phyloP scores from a whole-genome alignment of 257 asterid species.

The Ajuga chamaepitys region DNA sequence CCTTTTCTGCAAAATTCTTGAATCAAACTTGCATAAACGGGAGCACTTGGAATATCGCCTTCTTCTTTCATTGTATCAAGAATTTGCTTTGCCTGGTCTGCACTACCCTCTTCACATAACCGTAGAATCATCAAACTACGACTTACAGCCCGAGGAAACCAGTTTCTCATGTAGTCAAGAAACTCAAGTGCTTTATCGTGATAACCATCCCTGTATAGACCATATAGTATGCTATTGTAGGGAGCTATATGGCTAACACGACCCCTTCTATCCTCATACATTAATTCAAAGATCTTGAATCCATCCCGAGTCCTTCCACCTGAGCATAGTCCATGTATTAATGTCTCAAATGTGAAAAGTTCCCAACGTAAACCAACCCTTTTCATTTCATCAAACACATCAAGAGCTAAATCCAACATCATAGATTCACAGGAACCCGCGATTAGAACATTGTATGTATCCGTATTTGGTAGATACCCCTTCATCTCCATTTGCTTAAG shows the following conservation, averaged over 20 bases:
- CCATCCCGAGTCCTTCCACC: slow-evolving; percentile 50
- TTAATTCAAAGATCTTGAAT: slow-evolving; percentile 52
- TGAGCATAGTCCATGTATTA: slow-evolving; percentile 64
- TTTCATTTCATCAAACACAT: slow-evolving; percentile 78
- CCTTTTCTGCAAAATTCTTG: slow-evolving; percentile 37
- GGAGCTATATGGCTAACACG: slow-evolving; percentile 38
- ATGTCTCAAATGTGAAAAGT: slow-evolving; percentile 42
- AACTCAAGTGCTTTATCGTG: slow-evolving; percentile 45
- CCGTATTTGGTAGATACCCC: slow-evolving; percentile 70
- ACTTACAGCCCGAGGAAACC: slow-evolving; percentile 59
- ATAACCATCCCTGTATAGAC: slow-evolving; percentile 50
- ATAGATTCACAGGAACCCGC: slow-evolving; percentile 51
- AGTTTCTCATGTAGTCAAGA: slow-evolving; percentile 38
- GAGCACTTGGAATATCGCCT: slow-evolving; percentile 55
- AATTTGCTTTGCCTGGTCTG: slow-evolving; percentile 38
- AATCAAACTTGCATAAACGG: slow-evolving; percentile 48
- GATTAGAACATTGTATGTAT: slow-evolving; percentile 66
- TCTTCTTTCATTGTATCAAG: slow-evolving; percentile 44
- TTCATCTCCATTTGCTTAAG: slow-evolving; percentile 79
- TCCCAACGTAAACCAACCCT: slow-evolving; percentile 52
- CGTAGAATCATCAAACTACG: slow-evolving; percentile 36
- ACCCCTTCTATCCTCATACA: slow-evolving; percentile 37
- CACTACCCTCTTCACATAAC: slow-evolving; percentile 28
- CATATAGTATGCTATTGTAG: slow-evolving; percentile 68
- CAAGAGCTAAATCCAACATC: slow-evolving; percentile 64